Percentiles rank a stretch among this genome's conserved stretches.
phyloP scores from a whole-genome alignment of 805 yeast genomes.

The Hagleromyces aurorensis region DNA sequence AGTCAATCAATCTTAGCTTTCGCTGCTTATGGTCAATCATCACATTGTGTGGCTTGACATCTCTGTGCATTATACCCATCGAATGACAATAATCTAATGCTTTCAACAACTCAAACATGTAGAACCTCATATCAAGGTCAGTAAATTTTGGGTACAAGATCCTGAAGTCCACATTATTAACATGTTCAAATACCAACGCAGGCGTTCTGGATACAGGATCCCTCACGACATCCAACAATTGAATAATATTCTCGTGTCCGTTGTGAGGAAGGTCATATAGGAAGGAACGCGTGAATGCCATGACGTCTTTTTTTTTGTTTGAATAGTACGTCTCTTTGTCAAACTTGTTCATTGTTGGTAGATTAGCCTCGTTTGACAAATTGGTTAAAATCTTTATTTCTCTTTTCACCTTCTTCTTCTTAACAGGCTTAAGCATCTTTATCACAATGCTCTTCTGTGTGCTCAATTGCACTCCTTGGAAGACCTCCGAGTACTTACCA shows the following conservation, averaged over 20 bases:
- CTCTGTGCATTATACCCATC: constrained; percentile 93
- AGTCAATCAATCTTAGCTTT: constrained; percentile 75
- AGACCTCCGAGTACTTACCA: constrained; percentile 94
- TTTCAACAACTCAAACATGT: constrained; percentile 69
- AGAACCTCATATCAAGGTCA: constrained; percentile 68
- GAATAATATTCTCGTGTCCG: constrained; percentile 60
- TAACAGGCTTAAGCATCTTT: constrained; percentile 87
- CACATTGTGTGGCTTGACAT: constrained; percentile 91
- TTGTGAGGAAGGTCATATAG: constrained; percentile 29
- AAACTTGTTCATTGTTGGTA: constrained; percentile 22
- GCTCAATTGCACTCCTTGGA: constrained; percentile 68
- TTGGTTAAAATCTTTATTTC: constrained; percentile 85
- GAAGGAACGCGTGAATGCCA: constrained; percentile 19
- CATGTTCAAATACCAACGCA: constrained; percentile 77
- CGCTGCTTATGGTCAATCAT: constrained; percentile 80
- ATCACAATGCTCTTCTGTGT: constrained; percentile 65
- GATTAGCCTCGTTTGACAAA: constrained; percentile 39
- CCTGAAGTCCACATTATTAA: constrained; percentile 77
- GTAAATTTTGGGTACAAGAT: constrained; percentile 71
- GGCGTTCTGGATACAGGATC: constrained; percentile 79
- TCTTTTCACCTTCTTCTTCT: constrained; percentile 81
- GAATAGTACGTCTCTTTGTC: constrained; percentile 24
- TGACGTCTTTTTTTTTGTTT: constrained; percentile 22
- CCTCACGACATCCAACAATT: constrained; percentile 69
- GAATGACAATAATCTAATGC: constrained; percentile 89